Evolutionary conservation across 2,329 filamentous ascomycete species (phyloP), one percentile per base, ranked within the genome.

Genomic region (Apiospora saccharicola): DNA sequence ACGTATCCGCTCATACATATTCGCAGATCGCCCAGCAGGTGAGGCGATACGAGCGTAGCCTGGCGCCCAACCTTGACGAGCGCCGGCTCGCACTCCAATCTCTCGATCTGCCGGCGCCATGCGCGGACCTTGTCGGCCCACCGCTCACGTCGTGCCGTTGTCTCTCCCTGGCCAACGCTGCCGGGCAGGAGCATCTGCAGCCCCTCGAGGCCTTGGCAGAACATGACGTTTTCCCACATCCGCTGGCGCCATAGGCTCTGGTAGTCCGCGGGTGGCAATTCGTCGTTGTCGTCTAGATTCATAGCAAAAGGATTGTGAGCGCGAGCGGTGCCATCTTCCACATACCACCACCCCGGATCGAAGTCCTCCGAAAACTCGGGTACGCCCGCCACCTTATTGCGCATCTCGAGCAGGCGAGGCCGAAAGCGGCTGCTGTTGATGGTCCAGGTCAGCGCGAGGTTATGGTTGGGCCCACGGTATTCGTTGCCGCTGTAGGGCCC

Each of bases 161-260:
- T 30, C 30, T 19, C 30, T 26, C 1, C 24, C 49, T 14, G 4
- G 24, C 2, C 13, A 22, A 41, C 19, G 47, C 69, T 69, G 24
- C 70, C 64, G 2, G 12, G 24, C 34, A 43, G 8, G 26, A 75
- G 69, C 72, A 75, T 75, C 12, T 71, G 71, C 5, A 75, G 26
- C 0, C 71, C 74, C 30, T 74, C 71, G 26, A 76, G 61, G 8
- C 73, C 75, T 47, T 76, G 73, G 41, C 74, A 75, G n/a, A 73
- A 26, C 72, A 75, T 72, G 24, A 74, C n/a, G 24, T 61, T 68
- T 37, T 75, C 72, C 61, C 72, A 72, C 8, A 75, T 46, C 4
- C 47, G 57, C 53, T 75, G 73, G 43, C 64, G 57, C 72, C 72
- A 73, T 3, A 6, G 37, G 57, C 67, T 37, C 16, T 34, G 1